Evolutionary conservation across 441 rosid species (phyloP), one percentile per base, ranked within the genome.

Genomic region (Hura crepitans): DNA sequence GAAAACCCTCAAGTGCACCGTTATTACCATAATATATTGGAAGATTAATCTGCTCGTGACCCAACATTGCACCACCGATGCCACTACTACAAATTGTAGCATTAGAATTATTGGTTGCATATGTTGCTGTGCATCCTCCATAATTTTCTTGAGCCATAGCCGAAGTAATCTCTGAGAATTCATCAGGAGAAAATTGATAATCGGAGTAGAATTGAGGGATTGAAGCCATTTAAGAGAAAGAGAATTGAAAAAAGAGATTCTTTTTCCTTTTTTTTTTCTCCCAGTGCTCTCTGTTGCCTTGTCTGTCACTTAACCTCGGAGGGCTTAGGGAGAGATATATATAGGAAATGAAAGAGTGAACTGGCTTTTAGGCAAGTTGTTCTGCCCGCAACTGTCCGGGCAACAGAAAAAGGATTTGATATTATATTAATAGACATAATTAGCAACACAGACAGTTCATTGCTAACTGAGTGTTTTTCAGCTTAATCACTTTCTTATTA

Each of bases 181-280:
- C 85, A 13, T 75, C 78, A 13, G 82, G 39, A 17, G 80, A 75
- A 54, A 80, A 84, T 35, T 83, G 72, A 72, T 82, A 82, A 64
- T 79, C 81, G 33, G 78, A 35, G 77, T 73, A 79, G 33, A 81
- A 81, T 10, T 85, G 84, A 78, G 88, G 86, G 50, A 81, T 47
- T 20, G 86, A 85, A 76, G 86, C 82, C 96, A 89, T 89, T 65
- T 64, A 35, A 35, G 39, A 35, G 39, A 35, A 35, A 35, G 39
- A 0, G 39, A 49, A 57, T 54, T 47, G 30, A 28, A 43, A 6
- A 22, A 49, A 8, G 28, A 49, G 42, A 35, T 17, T 18, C 20
- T 22, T 15, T n/a, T 11, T 43, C 7, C 45, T 31, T 6, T 33
- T 69, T 10, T 55, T 28, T 45, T 17, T 57, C 31, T 30, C 0